phyloP scores from a whole-genome alignment of 805 yeast species.

The Komagataella phaffii region DNA sequence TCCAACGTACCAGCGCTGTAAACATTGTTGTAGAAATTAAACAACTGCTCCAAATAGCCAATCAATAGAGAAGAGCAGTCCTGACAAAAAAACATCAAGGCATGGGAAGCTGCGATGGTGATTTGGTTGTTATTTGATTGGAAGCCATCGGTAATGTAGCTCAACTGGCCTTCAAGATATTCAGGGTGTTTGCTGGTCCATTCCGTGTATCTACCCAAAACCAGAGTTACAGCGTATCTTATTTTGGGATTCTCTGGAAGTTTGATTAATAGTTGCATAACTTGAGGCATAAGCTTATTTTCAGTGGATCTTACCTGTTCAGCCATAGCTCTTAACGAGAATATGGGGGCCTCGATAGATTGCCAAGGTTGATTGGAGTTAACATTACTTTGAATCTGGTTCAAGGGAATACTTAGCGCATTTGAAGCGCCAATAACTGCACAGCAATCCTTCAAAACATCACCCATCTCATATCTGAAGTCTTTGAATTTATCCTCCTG shows the following conservation, averaged over 20 bases:
- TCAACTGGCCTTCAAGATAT: conserved; percentile 66
- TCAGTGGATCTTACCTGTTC: conserved; percentile 67
- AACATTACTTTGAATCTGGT: conserved; percentile 24
- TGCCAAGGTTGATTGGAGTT: conserved; percentile 49
- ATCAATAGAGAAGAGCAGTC: conserved; percentile 67
- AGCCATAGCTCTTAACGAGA: conserved; percentile 89
- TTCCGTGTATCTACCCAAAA: conserved; percentile 89
- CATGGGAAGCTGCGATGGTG: conserved; percentile 79
- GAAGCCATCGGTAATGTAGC: conserved; percentile 74
- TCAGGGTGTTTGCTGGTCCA: conserved; percentile 89
- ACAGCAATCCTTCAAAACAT: conserved; percentile 92
- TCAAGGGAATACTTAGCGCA: conserved; percentile 62
- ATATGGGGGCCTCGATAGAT: conserved; percentile 77
- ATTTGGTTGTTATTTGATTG: conserved; percentile 31
- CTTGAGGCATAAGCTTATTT: conserved; percentile 52
- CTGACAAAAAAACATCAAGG: conserved; percentile 87
- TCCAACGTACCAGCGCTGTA: conserved; percentile 34
- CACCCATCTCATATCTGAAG: conserved; percentile 94
- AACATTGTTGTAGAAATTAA: conserved; percentile 53
- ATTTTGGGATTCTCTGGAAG: conserved; percentile 79
- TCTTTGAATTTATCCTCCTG: conserved; percentile 88
- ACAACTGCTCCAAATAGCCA: conserved; percentile 60
- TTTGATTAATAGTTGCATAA: conserved; percentile 54
- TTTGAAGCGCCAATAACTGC: conserved; percentile 69
- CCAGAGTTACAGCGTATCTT: conserved; percentile 85